Conservation (phyloP, 331 rosid species). For the Rosa hybrid region DNA sequence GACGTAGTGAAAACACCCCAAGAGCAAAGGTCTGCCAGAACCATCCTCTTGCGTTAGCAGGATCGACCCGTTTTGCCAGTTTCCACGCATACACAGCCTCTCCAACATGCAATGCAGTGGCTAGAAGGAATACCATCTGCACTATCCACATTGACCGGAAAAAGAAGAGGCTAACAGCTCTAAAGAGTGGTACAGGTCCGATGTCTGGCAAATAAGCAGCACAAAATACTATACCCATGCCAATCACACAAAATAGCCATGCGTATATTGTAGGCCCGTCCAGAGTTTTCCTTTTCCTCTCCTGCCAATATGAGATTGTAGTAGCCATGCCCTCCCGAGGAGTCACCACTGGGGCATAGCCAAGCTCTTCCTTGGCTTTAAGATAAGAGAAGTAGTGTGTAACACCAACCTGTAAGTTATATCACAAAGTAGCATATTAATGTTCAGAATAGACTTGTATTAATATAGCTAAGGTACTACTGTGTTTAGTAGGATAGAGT, state of each 20-base stretch:
- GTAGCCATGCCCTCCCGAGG: slow-evolving; percentile 83
- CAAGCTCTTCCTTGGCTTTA: slow-evolving; percentile 88
- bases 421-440: slow-evolving; percentile 16
- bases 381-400: slow-evolving; percentile 80
- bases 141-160: slow-evolving; percentile 60
- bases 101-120: slow-evolving; percentile 41
- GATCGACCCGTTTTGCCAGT: slow-evolving; percentile 78
- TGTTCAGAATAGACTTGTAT: background rate
- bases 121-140: slow-evolving; percentile 46
- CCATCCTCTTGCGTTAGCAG: slow-evolving; percentile 74
- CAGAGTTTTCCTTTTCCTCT: slow-evolving; percentile 53
- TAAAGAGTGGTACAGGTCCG: slow-evolving; percentile 58
- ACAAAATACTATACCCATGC: slow-evolving; percentile 61
- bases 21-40: slow-evolving; percentile 83
- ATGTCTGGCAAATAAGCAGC: slow-evolving; percentile 72
- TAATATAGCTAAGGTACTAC: background rate
- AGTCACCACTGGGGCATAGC: slow-evolving; percentile 72
- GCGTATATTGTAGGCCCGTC: slow-evolving; percentile 80
- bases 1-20: slow-evolving; percentile 80
- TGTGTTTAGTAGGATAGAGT: background rate
- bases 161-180: slow-evolving; percentile 51
- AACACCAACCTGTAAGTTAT: slow-evolving; percentile 72
- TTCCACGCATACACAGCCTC: slow-evolving; percentile 79
- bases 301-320: slow-evolving; percentile 87
- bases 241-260: slow-evolving; percentile 66